phyloP scores from a whole-genome alignment of 495 filamentous ascomycete genomes.

The Tetracladium setigerum region DNA sequence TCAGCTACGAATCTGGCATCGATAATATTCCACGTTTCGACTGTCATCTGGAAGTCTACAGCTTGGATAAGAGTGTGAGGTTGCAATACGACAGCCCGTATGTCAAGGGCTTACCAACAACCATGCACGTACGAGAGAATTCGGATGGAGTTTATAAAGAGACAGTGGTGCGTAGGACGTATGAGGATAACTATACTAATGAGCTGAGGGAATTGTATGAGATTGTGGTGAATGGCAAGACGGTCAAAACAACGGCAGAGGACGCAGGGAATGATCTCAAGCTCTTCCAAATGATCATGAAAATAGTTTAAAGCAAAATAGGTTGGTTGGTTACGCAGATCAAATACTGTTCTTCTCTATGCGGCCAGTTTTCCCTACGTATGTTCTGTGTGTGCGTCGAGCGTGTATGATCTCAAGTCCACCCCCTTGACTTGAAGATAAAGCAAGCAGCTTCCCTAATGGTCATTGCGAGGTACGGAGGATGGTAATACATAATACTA shows the following conservation, averaged over 20 bases:
- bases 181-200: slow-evolving; percentile 42
- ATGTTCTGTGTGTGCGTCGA: no score
- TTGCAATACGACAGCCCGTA: slow-evolving; percentile 45
- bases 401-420: no score
- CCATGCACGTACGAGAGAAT: slow-evolving; percentile 38
- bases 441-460: no score
- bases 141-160: slow-evolving; percentile 28
- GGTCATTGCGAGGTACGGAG: no score
- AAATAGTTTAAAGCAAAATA: no score
- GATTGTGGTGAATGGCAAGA: slow-evolving; percentile 29
- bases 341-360: no score
- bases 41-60: slow-evolving; percentile 45
- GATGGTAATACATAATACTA: no score
- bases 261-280: slow-evolving; percentile 42
- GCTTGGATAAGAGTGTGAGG: slow-evolving; percentile 34
- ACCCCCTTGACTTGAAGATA: no score
- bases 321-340: no score
- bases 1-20: slow-evolving; percentile 47
- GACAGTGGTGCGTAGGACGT: slow-evolving; percentile 31
- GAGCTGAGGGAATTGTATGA: slow-evolving; percentile 41
- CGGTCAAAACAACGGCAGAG: slow-evolving; percentile 38
- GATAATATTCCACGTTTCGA: slow-evolving; percentile 45
- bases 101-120: slow-evolving; percentile 35
- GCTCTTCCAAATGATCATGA: slow-evolving; percentile 29
- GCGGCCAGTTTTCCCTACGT: no score